Evolutionary conservation across 106 monocot genomes (phyloP), one percentile per base, ranked within the genome.

Genomic region (Dendrobium catenatum): DNA sequence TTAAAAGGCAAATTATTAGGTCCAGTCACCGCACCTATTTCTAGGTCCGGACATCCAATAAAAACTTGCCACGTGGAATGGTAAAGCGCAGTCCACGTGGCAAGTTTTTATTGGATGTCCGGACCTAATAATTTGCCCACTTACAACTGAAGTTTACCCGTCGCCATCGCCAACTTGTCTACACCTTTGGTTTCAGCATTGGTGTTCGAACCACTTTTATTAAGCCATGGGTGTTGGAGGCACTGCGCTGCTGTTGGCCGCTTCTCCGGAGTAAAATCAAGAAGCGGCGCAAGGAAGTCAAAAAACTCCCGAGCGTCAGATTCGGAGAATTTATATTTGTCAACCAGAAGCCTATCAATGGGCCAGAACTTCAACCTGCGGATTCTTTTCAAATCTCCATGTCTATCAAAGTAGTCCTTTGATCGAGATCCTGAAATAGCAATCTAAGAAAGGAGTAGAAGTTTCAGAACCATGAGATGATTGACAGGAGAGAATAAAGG

Each of bases 371-470:
- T 98, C 48, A 98, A 83, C 80, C 97, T 90, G 7, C 89, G 86
- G 81, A 98, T 98, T 73, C 92, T 88, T 82, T 94, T 98, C 43
- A 98, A 80, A 76, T 98, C 97, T 26, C 97, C 94, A 79, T 94
- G 77, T 17, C 89, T 77, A 67, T 97, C 94, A 75, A 97, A 94
- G 82, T 85, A 94, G 74, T 97, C 92, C 83, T 89, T 94, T 75
- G 97, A 97, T 49, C 86, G 87, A 85, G 90, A 77, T 80, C 97
- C 97, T 5, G 86, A 56, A 47, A 82, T 67, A 76, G 97, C 87
- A 82, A 93, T 86, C 94, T 98, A 79, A 59, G 17, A 73, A 42
- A 80, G 27, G 42, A 17, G 75, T 75, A 67, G 6, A 46, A 20
- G 22, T 22, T 7, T 42, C 78, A 70, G 31, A 66, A 66, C 55